phyloP scores from a whole-genome alignment of 164 flowering plant species.

The Buxus sempervirens region DNA sequence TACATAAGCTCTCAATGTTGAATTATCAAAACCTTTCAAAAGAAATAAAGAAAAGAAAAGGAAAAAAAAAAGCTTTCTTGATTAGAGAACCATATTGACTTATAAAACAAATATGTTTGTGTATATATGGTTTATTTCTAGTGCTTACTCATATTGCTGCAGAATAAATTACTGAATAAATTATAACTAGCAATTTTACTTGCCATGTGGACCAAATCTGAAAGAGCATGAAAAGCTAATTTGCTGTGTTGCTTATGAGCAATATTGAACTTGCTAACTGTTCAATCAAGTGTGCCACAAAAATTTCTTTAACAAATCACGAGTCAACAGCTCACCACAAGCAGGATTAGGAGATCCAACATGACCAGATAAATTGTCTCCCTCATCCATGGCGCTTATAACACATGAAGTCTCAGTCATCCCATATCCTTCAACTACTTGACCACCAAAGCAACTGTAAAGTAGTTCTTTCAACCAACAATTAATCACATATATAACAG shows the following conservation, averaged over 20 bases:
- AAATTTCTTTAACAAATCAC: background rate
- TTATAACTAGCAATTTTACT: too few species aligned
- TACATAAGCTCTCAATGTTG: too few species aligned
- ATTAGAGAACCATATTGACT: too few species aligned
- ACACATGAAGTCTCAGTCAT: constrained; percentile 95
- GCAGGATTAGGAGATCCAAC: constrained; percentile 94
- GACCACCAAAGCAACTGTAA: constrained; percentile 86
- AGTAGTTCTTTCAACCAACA: constrained; percentile 10
- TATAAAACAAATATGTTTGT: too few species aligned
- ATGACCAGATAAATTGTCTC: constrained; percentile 74
- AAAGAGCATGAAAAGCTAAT: background rate
- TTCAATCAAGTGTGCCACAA: background rate
- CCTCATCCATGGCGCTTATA: constrained; percentile 60
- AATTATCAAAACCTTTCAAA: too few species aligned
- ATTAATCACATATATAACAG: background rate
- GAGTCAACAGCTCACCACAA: constrained; percentile 61
- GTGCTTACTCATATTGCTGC: too few species aligned
- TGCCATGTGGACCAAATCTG: background rate
- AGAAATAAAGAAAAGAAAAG: too few species aligned
- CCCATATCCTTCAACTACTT: constrained; percentile 86
- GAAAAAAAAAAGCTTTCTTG: too few species aligned
- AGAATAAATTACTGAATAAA: too few species aligned
- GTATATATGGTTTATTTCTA: too few species aligned
- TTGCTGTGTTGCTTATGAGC: background rate
- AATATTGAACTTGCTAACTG: background rate